These are phyloP conservation scores for Suhomyces wounanorum DNA, from an alignment of 1,139 yeast genomes.

Conservation along the genomic window DNA sequence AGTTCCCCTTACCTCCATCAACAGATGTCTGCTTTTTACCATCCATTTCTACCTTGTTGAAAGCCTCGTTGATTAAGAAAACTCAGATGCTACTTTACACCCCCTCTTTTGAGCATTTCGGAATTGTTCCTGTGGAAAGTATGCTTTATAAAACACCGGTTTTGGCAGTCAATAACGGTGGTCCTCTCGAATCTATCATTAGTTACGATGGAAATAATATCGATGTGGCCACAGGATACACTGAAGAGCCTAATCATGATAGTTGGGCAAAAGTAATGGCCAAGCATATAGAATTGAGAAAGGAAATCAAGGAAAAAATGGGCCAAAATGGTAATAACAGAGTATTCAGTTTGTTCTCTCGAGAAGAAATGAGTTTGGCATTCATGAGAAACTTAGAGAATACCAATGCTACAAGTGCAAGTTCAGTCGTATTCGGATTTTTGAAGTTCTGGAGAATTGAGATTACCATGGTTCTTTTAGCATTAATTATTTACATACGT, in stretches of 20 bases:
- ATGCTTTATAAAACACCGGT: conserved; percentile 86
- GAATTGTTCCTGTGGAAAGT: conserved; percentile 95
- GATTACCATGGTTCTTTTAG: conserved; percentile 12
- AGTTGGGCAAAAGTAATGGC: conserved; percentile 67
- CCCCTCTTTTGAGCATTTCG: conserved; percentile 92
- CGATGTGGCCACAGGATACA: conserved; percentile 72
- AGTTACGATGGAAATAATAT: conserved; percentile 41
- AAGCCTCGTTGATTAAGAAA: conserved; percentile 60
- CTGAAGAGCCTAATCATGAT: conserved; percentile 52
- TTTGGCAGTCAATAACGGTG: conserved; percentile 85
- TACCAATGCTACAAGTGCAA: conserved; percentile 5
- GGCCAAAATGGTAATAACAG: conserved; percentile 54
- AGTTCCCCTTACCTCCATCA: conserved; percentile 33
- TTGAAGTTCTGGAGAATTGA: conserved; percentile 22
- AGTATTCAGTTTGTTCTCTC: conserved; percentile 57
- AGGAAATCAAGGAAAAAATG: conserved; percentile 34
- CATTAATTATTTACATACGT: conserved; percentile 10
- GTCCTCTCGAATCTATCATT: conserved; percentile 83
- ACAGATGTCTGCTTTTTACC: conserved; percentile 75
- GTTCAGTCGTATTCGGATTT: conserved; percentile 7
- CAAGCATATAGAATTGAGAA: conserved; percentile 35
- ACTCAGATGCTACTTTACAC: conserved; percentile 77
- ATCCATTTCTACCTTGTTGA: conserved; percentile 67
- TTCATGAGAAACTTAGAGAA: conserved; percentile 36
- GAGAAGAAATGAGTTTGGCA: conserved; percentile 60